These are phyloP conservation scores for Yamadazyma paraphyllophila DNA, from an alignment of 805 yeast species.

Conservation along the genomic window DNA sequence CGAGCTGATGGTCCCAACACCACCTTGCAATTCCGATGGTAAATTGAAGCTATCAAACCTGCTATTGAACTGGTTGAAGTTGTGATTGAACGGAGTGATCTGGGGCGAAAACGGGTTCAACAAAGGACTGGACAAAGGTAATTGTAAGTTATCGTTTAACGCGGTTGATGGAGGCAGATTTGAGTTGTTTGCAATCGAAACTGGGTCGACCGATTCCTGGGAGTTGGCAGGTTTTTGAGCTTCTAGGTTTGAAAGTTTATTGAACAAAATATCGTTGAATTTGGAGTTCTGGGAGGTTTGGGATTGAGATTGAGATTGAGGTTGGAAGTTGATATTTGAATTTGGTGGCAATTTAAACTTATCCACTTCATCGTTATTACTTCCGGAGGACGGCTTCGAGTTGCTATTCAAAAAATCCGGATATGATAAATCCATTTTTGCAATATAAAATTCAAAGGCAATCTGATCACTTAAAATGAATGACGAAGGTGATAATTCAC, in stretches of 20 bases:
- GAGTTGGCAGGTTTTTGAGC: background rate
- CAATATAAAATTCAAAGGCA: background rate
- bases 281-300: slow-evolving; percentile 2
- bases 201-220: slow-evolving; percentile 1
- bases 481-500: background rate
- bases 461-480: background rate
- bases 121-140: slow-evolving; percentile 13
- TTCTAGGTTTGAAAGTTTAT: slow-evolving; percentile 22
- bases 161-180: slow-evolving; percentile 3
- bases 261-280: slow-evolving; percentile 24
- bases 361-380: slow-evolving; percentile 2
- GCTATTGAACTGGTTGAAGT: slow-evolving; percentile 1
- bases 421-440: slow-evolving; percentile 30
- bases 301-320: no score
- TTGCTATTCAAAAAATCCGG: slow-evolving; percentile 30
- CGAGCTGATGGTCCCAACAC: slow-evolving; percentile 57
- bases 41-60: slow-evolving; percentile 39
- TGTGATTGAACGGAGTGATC: slow-evolving; percentile 6
- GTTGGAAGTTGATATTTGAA: slow-evolving; percentile 8
- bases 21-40: slow-evolving; percentile 64
- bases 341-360: slow-evolving; percentile 15
- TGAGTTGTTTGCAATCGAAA: background rate
- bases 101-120: slow-evolving; percentile 13
- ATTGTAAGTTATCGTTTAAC: slow-evolving; percentile 1
- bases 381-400: background rate